Evolutionary conservation across 2,329 filamentous ascomycete species (phyloP), one percentile per base, ranked within the genome.

Genomic region (Paraphaeosphaeria sporulosa): DNA sequence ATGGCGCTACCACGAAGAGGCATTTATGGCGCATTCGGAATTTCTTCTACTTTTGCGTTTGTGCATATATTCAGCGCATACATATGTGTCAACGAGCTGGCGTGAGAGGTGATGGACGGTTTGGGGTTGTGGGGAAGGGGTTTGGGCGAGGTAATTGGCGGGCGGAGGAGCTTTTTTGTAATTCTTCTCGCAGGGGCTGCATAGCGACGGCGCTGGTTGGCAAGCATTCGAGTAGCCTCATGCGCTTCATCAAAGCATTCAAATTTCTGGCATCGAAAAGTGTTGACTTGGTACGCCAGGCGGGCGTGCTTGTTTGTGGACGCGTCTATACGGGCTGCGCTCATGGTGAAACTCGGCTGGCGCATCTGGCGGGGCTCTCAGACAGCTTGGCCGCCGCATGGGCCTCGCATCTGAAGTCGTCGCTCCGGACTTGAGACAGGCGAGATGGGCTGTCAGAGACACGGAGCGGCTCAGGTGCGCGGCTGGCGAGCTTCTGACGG

Each of bases 151-250:
- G 51, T 36, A 53, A 40, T 56, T 53, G 50, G 50, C 15, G 25
- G 21, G 42, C 43, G 34, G 32, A 59, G 40, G 17, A n/a, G 21
- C 52, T 53, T 36, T 60, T 32, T 59, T 38, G 52, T 50, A 9
- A 27, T 57, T 52, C 19, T 55, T 60, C 64, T 58, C 46, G 50
- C 47, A 49, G 48, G 59, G 55, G 60, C 59, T 70, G 71, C 71
- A 73, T 73, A 73, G 72, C 71, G 71, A 69, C 65, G 72, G 71
- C 71, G 71, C 68, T 67, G 68, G 64, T 44, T 44, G 52, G 55
- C 46, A 36, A 27, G 27, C 23, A 30, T 51, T 49, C 12, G 21
- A 27, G 25, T 43, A 23, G 25, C 23, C 47, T 27, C 4, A 4
- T 19, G 25, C 27, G 5, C 38, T 44, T 55, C 17, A 40, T 21